Percentiles rank a stretch among this genome's conserved stretches.
These are phyloP conservation scores for Suillus luteus DNA, from an alignment of 768 basidiomycete genomes.

Conservation along the genomic window DNA sequence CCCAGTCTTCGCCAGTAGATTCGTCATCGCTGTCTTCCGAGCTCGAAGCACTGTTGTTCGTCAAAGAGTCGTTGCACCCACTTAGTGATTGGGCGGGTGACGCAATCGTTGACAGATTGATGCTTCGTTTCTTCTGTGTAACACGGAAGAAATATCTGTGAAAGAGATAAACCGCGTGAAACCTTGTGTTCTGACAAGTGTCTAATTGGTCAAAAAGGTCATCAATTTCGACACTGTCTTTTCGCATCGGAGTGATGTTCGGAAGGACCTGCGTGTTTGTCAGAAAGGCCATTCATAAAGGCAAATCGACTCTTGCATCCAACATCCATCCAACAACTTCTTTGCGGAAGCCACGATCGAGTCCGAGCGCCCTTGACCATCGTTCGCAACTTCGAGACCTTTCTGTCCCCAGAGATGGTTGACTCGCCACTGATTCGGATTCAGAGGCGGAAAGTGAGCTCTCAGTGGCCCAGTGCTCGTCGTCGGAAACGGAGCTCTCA, in stretches of 20 bases:
- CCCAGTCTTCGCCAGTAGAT: constrained; percentile 7
- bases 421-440: constrained; percentile 26
- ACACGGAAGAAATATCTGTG: constrained; percentile 54
- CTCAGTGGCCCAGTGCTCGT: constrained; percentile 23
- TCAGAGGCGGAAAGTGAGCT: constrained; percentile 14
- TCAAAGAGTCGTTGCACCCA: background rate
- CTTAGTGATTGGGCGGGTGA: background rate
- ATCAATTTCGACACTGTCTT: background rate
- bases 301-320: constrained; percentile 32
- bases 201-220: constrained; percentile 53
- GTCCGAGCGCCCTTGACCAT: constrained; percentile 28
- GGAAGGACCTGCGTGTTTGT: constrained; percentile 2
- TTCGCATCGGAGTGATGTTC: background rate
- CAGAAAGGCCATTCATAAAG: background rate
- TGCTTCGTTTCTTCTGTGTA: constrained; percentile 12
- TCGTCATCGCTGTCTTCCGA: constrained; percentile 14
- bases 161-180: constrained; percentile 66
- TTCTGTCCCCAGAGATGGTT: background rate
- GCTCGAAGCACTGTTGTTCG: background rate
- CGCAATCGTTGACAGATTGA: background rate
- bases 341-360: constrained; percentile 38
- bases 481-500: constrained; percentile 18
- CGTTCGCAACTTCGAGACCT: constrained; percentile 5
- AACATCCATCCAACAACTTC: constrained; percentile 48
- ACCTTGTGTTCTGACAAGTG: constrained; percentile 58